Evolutionary conservation across 2,329 filamentous ascomycete genomes (phyloP).

Genomic region (Aspergillus neoniger): DNA sequence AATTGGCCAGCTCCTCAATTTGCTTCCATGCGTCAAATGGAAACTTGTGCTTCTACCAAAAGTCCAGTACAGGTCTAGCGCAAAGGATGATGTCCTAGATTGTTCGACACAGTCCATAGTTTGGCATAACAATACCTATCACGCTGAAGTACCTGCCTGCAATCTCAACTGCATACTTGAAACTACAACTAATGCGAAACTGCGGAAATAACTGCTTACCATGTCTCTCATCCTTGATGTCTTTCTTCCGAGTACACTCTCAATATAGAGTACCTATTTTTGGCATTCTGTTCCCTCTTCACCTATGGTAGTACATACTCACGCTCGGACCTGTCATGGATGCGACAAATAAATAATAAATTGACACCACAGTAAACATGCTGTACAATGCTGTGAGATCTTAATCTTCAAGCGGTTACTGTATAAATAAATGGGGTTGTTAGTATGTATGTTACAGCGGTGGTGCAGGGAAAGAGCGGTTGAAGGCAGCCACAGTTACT

Average conservation of each 20-base stretch:
- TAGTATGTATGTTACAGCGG: not conserved
- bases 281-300: not conserved
- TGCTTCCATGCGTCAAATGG: too few relatives aligned
- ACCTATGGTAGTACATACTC: not conserved
- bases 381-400: not conserved
- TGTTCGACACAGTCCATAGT: not conserved
- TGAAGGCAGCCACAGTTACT: constrained; percentile 8
- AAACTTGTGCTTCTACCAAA: too few relatives aligned
- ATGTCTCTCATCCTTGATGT: not conserved
- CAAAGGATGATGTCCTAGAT: not conserved
- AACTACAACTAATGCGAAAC: not conserved
- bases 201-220: too few relatives aligned
- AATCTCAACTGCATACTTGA: not conserved
- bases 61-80: not conserved
- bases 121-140: too few relatives aligned
- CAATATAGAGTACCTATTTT: not conserved
- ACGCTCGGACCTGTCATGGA: not conserved
- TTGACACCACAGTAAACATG: not conserved
- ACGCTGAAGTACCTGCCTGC: not conserved
- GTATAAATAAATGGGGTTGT: too few relatives aligned
- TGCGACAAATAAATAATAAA: not conserved
- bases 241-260: not conserved
- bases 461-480: not conserved
- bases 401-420: not conserved
- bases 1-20: too few relatives aligned